Evolutionary conservation across 139 green algal species (phyloP), one percentile per base, ranked within the genome.

Genomic region (Closterium sp.): DNA sequence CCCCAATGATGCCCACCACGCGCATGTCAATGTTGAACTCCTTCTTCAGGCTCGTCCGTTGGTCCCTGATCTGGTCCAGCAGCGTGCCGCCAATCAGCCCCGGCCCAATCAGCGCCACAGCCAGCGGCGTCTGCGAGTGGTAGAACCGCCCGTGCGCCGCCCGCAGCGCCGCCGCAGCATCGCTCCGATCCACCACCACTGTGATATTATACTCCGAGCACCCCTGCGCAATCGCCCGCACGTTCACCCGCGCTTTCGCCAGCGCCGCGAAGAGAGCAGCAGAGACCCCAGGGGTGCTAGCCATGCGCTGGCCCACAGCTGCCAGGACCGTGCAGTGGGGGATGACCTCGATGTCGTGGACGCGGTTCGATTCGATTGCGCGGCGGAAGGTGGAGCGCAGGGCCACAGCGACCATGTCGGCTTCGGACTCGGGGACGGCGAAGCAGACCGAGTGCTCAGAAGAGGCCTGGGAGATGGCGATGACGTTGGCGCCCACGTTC

Each of bases 171-270:
- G 87, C 84, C 34, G 84, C 88, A 33, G 86, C 84, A 66, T 96
- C 95, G 2, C 84, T 93, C 95, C 97, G 95, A 87, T 98, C 95
- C 23, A 99, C 96, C 76, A 99, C 94, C 38, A 98, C 95, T 16
- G 98, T 99, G 95, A 99, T 98, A 96, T 99, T 99, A 97, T 99
- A 99, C 96, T 99, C 98, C 2, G 94, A 97, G 85, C 93, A 97
- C 83, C 98, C 98, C 96, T 99, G 97, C 5, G 96, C 94, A 1
- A 95, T 95, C 31, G 94, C 94, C 33, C 90, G 36, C 87, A 96
- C 93, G 89, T 96, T 96, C 90, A 94, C 93, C 33, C 93, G 83
- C 43, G 97, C 96, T 33, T 93, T 98, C 69, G 98, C 98, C 30
- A 99, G 96, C 1, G 98, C 98, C 2, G 92, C 92, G 94, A 99